Base-by-base conservation (phyloP, 139 green algal species). In the Tetratostichococcus sp. region DNA sequence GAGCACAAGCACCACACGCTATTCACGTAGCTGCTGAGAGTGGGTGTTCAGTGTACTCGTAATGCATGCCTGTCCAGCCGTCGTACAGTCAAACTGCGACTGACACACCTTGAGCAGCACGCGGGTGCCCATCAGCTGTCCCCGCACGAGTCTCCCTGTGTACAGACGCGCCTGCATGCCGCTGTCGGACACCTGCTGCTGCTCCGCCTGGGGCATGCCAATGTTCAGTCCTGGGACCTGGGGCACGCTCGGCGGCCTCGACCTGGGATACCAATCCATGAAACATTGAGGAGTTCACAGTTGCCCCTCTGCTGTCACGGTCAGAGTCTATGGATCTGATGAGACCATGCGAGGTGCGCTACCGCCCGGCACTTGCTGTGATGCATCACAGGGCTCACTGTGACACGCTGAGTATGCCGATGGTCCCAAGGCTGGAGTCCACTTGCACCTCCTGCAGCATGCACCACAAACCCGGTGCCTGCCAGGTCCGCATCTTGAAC, bases 131-230 rank as follows among this genome's bases (percentile, higher is more conserved):
- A 50, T 50, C 39, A 50, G 39, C 8, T 6, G 39, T 11, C 39
- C 39, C 11, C 39, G 39, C 11, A 11, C 39, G 39, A 50, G 4
- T 16, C 30, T 43, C 43, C 70, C 70, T 14, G 70, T 67, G 43
- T 68, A 75, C 42, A 75, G 30, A 4, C 70, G 43, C 28, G 42
- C 70, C 28, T 26, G 31, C 17, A 75, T 30, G 28, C 70, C 43
- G 43, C 70, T 26, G 4, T 58, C 30, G 31, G 70, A 22, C 22
- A 35, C 30, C 31, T 75, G 70, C 43, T 14, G 28, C 26, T 26
- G 43, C 32, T n/a, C 33, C 32, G 8, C 28, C 43, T 75, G 70
- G 11, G 35, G 35, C 16, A 16, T 16, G 30, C 43, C 30, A 2
- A 43, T 33, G 23, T 67, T 30, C 28, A 75, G 28, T 5, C 43